A percentile compares a stretch with the other conserved stretches of the same genome.
These are phyloP conservation scores for Corynespora cassiicola DNA, from an alignment of 2,329 filamentous ascomycete genomes.

Conservation along the genomic window DNA sequence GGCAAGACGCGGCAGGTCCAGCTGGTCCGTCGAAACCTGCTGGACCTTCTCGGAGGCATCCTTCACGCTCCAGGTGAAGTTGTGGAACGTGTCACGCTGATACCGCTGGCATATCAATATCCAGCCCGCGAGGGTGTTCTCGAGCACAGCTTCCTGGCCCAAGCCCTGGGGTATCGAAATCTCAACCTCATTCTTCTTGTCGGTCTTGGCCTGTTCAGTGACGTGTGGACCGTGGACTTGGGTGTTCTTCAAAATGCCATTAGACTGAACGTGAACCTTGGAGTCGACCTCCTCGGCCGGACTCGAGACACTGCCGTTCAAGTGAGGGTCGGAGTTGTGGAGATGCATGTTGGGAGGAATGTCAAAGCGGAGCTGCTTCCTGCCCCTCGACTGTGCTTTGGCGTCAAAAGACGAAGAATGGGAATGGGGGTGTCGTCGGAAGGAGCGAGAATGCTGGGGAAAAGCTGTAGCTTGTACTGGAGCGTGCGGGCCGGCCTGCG, in stretches of 20 bases:
- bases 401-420: too few relatives aligned
- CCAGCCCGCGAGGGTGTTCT: slow-evolving; percentile 38
- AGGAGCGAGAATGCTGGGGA: too few relatives aligned
- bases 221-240: too few relatives aligned
- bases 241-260: neutral
- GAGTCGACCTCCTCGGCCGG: too few relatives aligned
- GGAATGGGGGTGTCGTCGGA: too few relatives aligned
- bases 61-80: slow-evolving; percentile 35
- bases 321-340: too few relatives aligned
- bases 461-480: too few relatives aligned
- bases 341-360: too few relatives aligned
- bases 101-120: slow-evolving; percentile 37
- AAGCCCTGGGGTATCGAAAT: slow-evolving; percentile 17
- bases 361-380: too few relatives aligned
- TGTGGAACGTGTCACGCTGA: slow-evolving; percentile 37
- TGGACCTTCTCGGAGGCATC: slow-evolving; percentile 15
- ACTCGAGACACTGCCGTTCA: too few relatives aligned
- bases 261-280: too few relatives aligned
- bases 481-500: slow-evolving; percentile 13
- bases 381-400: too few relatives aligned
- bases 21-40: slow-evolving; percentile 19
- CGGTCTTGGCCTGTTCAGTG: slow-evolving; percentile 7
- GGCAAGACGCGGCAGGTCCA: slow-evolving; percentile 22
- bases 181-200: slow-evolving; percentile 21
- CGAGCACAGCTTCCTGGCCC: slow-evolving; percentile 18